A percentile compares a stretch with the other conserved stretches of the same genome.
Conservation (phyloP, 495 filamentous ascomycete genomes). For the Daldinia vernicosa region DNA sequence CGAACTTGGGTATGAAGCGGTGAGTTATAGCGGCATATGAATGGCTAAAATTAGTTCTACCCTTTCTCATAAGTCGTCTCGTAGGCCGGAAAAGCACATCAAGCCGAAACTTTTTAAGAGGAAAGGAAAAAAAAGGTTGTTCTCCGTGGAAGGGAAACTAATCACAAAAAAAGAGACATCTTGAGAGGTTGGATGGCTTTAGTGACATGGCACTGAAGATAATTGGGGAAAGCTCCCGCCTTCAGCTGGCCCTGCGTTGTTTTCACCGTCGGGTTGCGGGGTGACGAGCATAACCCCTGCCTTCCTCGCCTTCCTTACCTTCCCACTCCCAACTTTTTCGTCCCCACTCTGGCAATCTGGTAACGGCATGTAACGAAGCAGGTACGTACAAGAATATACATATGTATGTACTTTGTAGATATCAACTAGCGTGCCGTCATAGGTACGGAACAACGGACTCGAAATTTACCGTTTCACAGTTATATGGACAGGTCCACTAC, state of each 20-base stretch:
- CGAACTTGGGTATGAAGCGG: conserved; percentile 22
- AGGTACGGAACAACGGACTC: background rate
- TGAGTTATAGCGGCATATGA: conserved; percentile 12
- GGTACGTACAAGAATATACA: background rate
- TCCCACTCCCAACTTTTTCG: background rate
- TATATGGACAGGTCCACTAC: background rate
- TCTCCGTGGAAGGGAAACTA: conserved; percentile 20
- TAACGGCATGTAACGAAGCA: background rate
- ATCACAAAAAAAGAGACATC: conserved; percentile 21
- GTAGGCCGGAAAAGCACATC: background rate
- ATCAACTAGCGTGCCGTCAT: background rate
- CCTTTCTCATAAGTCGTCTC: conserved; percentile 8
- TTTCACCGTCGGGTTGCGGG: conserved; percentile 47
- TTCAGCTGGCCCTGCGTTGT: conserved; percentile 41
- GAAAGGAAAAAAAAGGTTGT: background rate
- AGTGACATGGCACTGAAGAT: conserved; percentile 48
- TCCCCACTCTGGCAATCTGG: background rate
- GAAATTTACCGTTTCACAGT: background rate
- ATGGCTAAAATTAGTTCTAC: conserved; percentile 23
- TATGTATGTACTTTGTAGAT: background rate
- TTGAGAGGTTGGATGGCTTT: conserved; percentile 27
- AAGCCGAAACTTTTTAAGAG: conserved; percentile 5
- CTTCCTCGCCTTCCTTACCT: background rate
- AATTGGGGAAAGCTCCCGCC: conserved; percentile 29
- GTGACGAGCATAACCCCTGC: conserved; percentile 40